These are phyloP conservation scores for Sclerotinia sclerotiorum DNA, from an alignment of 2,329 filamentous ascomycete genomes.

Conservation along the genomic window DNA sequence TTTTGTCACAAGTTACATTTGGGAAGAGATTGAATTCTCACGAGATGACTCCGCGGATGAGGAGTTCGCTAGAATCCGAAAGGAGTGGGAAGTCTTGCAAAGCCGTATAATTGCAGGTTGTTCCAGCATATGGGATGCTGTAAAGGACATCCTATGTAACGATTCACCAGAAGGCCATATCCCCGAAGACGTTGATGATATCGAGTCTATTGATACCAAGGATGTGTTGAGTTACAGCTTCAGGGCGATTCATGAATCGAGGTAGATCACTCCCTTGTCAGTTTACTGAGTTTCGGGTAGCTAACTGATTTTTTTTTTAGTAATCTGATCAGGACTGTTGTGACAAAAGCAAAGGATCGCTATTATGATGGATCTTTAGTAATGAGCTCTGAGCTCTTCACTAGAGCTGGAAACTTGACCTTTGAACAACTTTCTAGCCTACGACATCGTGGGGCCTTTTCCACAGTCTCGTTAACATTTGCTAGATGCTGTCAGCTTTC, in stretches of 20 bases:
- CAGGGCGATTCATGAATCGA: constrained; percentile 90
- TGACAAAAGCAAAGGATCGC: constrained; percentile 50
- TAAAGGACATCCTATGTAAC: constrained; percentile 79
- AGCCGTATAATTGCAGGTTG: constrained; percentile 60
- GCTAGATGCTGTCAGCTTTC: constrained; percentile 71
- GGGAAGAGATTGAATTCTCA: constrained; percentile 31
- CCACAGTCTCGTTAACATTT: constrained; percentile 88
- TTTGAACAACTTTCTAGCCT: constrained; percentile 81
- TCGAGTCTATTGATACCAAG: constrained; percentile 75
- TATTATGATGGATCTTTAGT: constrained; percentile 46
- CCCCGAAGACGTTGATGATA: constrained; percentile 71
- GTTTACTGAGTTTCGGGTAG: neutral
- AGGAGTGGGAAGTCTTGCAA: constrained; percentile 43
- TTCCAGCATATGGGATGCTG: constrained; percentile 70
- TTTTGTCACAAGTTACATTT: constrained; percentile 31
- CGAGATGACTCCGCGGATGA: constrained; percentile 20
- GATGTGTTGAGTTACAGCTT: constrained; percentile 93
- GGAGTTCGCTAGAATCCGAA: neutral
- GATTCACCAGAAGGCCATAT: constrained; percentile 91
- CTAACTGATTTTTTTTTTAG: constrained; percentile 47
- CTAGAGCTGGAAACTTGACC: constrained; percentile 67
- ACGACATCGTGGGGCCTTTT: constrained; percentile 89
- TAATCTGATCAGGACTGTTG: constrained; percentile 65
- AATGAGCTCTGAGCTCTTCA: constrained; percentile 57
- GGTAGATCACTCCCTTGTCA: constrained; percentile 51